These are phyloP conservation scores for Apiotrichum brassicae DNA, from an alignment of 1,284 basidiomycete species.

Conservation along the genomic window DNA sequence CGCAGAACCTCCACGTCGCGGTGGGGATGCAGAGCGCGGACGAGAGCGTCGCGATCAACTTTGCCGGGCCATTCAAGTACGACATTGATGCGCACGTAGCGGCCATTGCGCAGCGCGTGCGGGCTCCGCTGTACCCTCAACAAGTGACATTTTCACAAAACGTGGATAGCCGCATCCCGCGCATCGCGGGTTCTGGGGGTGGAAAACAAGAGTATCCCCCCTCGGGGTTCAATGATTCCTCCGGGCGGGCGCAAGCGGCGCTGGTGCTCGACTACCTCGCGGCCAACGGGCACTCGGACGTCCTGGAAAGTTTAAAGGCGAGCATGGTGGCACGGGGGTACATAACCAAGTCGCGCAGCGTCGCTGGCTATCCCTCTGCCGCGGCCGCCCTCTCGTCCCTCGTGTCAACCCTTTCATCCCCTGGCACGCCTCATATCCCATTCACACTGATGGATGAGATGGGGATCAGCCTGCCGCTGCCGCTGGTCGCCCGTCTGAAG, in stretches of 20 bases:
- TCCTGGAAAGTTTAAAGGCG: slow-evolving; percentile 29
- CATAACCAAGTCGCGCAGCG: neutral
- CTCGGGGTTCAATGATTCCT: slow-evolving; percentile 9
- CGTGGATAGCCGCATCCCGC: slow-evolving; percentile 1
- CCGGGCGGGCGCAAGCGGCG: slow-evolving; percentile 52
- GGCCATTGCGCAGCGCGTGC: slow-evolving; percentile 24
- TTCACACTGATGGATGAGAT: neutral
- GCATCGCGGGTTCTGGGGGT: neutral
- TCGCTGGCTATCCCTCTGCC: neutral
- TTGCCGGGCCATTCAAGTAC: slow-evolving; percentile 72
- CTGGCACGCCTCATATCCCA: too few species aligned
- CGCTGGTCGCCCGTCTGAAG: slow-evolving; percentile 1
- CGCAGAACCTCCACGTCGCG: slow-evolving; percentile 65
- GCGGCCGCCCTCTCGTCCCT: neutral
- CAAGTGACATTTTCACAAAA: slow-evolving; percentile 2
- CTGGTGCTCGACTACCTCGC: slow-evolving; percentile 71
- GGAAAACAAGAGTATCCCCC: too few species aligned
- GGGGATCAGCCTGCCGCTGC: neutral
- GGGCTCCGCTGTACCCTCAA: neutral
- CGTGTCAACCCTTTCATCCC: too few species aligned
- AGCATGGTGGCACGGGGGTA: slow-evolving; percentile 13
- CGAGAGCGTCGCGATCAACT: slow-evolving; percentile 57
- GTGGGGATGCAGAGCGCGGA: slow-evolving; percentile 72
- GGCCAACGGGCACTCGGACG: slow-evolving; percentile 69
- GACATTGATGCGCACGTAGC: slow-evolving; percentile 74